These are phyloP conservation scores for Euptelea pleiosperma DNA, from an alignment of 164 flowering plant genomes.

Conservation along the genomic window DNA sequence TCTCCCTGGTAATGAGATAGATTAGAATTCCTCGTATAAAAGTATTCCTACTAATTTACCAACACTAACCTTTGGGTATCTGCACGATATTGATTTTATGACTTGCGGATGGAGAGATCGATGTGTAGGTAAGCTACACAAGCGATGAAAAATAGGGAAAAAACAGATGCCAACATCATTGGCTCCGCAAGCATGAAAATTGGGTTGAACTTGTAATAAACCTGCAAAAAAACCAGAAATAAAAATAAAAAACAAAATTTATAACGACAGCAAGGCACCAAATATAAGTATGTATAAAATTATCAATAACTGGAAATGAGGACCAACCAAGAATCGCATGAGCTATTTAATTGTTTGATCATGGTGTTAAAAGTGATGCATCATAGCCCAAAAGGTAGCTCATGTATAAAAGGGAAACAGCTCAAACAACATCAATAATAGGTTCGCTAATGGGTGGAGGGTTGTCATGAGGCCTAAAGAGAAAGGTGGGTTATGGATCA, in stretches of 20 bases:
- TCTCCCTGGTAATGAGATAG: not conserved
- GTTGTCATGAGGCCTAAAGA: no score
- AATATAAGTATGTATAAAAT: no score
- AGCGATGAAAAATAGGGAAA: slow-evolving; percentile 70
- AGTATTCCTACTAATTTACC: slow-evolving; percentile 1
- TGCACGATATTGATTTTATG: slow-evolving; percentile 4
- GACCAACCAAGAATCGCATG: no score
- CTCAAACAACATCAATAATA: no score
- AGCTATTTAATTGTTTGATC: no score
- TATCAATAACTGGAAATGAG: no score
- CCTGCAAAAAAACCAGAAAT: slow-evolving; percentile 47
- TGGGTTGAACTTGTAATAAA: slow-evolving; percentile 81
- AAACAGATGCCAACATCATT: slow-evolving; percentile 63
- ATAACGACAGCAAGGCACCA: not conserved
- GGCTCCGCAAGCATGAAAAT: slow-evolving; percentile 95
- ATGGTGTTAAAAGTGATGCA: no score
- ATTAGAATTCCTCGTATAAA: not conserved
- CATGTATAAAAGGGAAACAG: no score
- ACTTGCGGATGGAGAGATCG: slow-evolving; percentile 77
- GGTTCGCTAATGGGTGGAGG: no score
- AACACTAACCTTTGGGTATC: slow-evolving; percentile 2
- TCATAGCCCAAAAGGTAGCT: no score
- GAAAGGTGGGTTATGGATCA: no score
- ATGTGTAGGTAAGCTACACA: slow-evolving; percentile 70
- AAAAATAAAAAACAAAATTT: not conserved